These are phyloP conservation scores for Arabidopsis arenosa DNA, from an alignment of 345 rosid species.

Conservation along the genomic window DNA sequence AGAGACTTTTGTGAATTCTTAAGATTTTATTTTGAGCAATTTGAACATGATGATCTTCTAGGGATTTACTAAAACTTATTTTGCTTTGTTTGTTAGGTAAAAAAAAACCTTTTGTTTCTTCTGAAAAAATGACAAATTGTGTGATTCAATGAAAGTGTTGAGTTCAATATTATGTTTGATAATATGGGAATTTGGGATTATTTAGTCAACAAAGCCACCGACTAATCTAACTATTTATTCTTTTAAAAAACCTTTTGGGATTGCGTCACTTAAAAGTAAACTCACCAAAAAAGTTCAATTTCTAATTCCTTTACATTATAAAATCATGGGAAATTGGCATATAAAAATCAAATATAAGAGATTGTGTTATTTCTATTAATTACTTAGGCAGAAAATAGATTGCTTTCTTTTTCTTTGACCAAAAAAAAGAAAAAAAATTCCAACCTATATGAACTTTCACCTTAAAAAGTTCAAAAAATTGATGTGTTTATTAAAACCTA, in stretches of 20 bases:
- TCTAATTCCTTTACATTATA: neutral
- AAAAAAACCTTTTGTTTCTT: neutral
- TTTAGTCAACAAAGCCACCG: neutral
- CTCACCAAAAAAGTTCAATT: neutral
- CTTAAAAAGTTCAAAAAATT: no score
- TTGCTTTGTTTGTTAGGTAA: constrained; percentile 21
- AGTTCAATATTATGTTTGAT: no score
- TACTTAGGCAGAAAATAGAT: neutral
- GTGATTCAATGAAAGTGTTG: neutral
- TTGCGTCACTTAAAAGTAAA: neutral
- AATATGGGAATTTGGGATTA: neutral
- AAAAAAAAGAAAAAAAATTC: neutral
- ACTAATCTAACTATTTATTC: neutral
- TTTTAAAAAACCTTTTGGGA: neutral
- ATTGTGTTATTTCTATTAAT: neutral
- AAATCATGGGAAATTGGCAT: neutral
- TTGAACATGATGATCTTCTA: constrained; percentile 32
- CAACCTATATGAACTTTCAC: no score
- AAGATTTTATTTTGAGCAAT: constrained; percentile 28
- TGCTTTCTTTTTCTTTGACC: neutral
- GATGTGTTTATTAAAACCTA: no score
- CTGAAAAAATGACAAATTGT: neutral
- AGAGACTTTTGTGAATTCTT: constrained; percentile 33
- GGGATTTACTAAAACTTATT: constrained; percentile 32
- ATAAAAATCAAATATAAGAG: neutral